Base-by-base conservation (phyloP, 306 rosid species). In the Cicer pinnatifidum region DNA sequence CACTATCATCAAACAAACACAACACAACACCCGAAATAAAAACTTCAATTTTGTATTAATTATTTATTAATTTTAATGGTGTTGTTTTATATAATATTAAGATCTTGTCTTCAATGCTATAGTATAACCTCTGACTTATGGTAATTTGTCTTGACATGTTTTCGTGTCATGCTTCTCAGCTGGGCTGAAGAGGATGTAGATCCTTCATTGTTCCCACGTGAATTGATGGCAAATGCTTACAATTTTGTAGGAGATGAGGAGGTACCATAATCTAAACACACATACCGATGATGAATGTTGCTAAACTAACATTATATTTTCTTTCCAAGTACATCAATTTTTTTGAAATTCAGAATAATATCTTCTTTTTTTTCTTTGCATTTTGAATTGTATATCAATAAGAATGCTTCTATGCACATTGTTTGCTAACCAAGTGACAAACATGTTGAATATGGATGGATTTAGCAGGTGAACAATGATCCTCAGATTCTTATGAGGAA, bases 101-200 rank as follows among this genome's bases (percentile, higher is more conserved):
- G 45, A 37, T 20, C 5, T 50, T 63, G 11, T 12, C n/a, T 19
- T 37, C 23, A n/a, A 13, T 75, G 3, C 16, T 41, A 19, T 54
- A 60, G 43, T 45, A 41, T 6, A 15, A 57, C 6, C 45, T 60
- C 11, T 40, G 40, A 13, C 23, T 53, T 64, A 3, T 51, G 67
- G 12, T 39, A 48, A 64, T 15, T 69, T 76, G 38, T 45, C 35
- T 66, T 20, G 23, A 45, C 28, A 33, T 45, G 44, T 5, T 75
- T 67, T 59, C 44, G 17, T 83, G 20, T 66, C 19, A 37, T 83
- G 63, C 6, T 62, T 67, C 58, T n/a, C 80, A 91, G 99, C 75
- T 94, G 99, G 93, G 96, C 97, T 61, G 95, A 94, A 75, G 82
- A 89, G 81, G 76, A 88, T 67, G 97, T 94, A 61, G 97, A 94